Conservation (phyloP, 768 basidiomycete genomes). For the Serendipita vermifera region DNA sequence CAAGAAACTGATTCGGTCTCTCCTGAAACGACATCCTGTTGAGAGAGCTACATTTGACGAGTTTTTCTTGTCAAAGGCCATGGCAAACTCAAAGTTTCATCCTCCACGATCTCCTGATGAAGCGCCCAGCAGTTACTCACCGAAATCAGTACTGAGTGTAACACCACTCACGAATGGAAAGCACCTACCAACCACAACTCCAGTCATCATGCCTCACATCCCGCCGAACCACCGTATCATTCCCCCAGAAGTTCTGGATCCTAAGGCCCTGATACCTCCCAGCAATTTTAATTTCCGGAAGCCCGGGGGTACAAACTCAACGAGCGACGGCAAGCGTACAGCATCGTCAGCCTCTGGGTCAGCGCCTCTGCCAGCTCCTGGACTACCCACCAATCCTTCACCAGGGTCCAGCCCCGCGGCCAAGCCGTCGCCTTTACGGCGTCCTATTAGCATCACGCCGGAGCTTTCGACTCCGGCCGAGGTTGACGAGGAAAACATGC, state of each 20-base stretch:
- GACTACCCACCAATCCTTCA: background rate
- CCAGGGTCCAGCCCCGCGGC: slow-evolving; percentile 9
- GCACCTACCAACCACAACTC: slow-evolving; percentile 4
- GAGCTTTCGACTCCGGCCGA: slow-evolving; percentile 10
- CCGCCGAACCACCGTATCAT: slow-evolving; percentile 65
- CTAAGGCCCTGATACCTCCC: slow-evolving; percentile 67
- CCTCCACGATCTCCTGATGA: slow-evolving; percentile 21
- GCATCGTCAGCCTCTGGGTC: background rate
- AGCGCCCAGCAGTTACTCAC: slow-evolving; percentile 14
- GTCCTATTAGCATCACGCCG: slow-evolving; percentile 13
- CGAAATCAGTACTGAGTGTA: background rate
- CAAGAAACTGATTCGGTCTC: slow-evolving; percentile 71
- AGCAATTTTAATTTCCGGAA: slow-evolving; percentile 60
- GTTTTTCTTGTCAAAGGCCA: slow-evolving; percentile 73
- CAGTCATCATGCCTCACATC: slow-evolving; percentile 26
- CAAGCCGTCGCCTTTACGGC: slow-evolving; percentile 13
- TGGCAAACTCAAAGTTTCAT: slow-evolving; percentile 67
- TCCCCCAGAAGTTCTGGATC: slow-evolving; percentile 68
- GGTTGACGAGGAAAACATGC: slow-evolving; percentile 38
- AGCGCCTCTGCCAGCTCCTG: background rate
- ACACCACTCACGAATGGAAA: slow-evolving; percentile 8
- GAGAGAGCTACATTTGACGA: slow-evolving; percentile 85
- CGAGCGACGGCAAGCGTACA: background rate
- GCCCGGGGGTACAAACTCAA: background rate
- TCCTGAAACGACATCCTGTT: slow-evolving; percentile 71